Evolutionary conservation across 2,329 filamentous ascomycete species (phyloP).

Genomic region (Westerdykella aurantiaca): DNA sequence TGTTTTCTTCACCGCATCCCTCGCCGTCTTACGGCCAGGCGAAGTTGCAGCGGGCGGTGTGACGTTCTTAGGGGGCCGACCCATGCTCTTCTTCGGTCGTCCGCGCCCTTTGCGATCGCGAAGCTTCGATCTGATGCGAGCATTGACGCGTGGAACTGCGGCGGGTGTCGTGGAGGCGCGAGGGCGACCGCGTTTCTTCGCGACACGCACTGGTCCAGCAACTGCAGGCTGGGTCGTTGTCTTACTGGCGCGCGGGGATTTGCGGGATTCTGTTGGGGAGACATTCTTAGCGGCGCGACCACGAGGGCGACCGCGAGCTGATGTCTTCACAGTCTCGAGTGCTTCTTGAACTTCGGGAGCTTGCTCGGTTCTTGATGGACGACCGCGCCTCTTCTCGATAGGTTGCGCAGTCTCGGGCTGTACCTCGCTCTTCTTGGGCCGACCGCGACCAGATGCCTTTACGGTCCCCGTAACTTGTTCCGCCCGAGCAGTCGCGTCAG

Average conservation of each 20-base stretch:
- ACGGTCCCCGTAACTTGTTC: not conserved
- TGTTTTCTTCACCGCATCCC: constrained; percentile 7
- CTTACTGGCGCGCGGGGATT: too few species aligned
- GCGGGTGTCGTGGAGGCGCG: constrained; percentile 5
- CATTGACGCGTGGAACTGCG: constrained; percentile 12
- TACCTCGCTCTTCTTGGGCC: too few species aligned
- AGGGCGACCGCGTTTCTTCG: not conserved
- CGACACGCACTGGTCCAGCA: not conserved
- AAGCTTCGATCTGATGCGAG: constrained; percentile 16
- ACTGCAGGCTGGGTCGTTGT: not conserved
- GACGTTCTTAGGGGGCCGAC: constrained; percentile 12
- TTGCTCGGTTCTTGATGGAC: not conserved
- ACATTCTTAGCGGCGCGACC: too few species aligned
- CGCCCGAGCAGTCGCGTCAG: not conserved
- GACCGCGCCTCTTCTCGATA: constrained; percentile 2
- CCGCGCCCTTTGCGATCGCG: constrained; percentile 11
- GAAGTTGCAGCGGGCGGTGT: constrained; percentile 1
- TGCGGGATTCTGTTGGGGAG: too few species aligned
- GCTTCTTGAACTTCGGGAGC: too few species aligned
- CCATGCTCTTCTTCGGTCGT: constrained; percentile 14
- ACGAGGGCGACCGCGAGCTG: too few species aligned
- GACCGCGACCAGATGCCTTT: too few species aligned
- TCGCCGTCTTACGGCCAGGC: constrained; percentile 8
- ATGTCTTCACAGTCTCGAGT: too few species aligned
- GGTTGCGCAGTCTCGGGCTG: too few species aligned